Conservation (phyloP, 1,139 yeast species). For the Suzukiozyma palmioleophila region DNA sequence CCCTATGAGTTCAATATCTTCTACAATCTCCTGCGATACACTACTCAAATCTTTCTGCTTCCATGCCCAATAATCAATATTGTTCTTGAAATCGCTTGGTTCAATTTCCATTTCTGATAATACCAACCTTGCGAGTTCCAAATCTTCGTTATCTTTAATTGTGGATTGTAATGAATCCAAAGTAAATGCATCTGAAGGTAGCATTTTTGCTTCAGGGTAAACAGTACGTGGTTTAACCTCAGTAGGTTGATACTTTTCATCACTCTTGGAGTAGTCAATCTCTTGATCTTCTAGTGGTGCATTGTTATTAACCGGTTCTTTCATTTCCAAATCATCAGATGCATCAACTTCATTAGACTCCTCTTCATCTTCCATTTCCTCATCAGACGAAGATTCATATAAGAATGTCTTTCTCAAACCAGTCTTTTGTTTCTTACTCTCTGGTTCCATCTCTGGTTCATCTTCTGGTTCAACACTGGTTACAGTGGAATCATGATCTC, state of each 20-base stretch:
- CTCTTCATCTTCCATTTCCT: slow-evolving; percentile 18
- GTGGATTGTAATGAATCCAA: slow-evolving; percentile 49
- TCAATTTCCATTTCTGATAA: slow-evolving; percentile 25
- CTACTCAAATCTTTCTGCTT: slow-evolving; percentile 37
- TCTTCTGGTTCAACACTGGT: slow-evolving; percentile 32
- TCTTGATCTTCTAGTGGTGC: slow-evolving; percentile 12
- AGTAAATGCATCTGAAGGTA: slow-evolving; percentile 30
- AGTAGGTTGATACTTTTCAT: slow-evolving; percentile 42
- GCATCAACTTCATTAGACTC: neutral
- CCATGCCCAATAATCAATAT: slow-evolving; percentile 68
- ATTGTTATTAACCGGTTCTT: slow-evolving; percentile 6
- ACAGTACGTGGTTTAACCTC: slow-evolving; percentile 45
- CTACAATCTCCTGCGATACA: slow-evolving; percentile 20
- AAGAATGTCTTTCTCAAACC: slow-evolving; percentile 20
- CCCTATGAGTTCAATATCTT: slow-evolving; percentile 25
- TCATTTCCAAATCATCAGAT: slow-evolving; percentile 6
- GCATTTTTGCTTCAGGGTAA: slow-evolving; percentile 36
- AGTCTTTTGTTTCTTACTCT: slow-evolving; percentile 19
- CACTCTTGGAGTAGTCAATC: slow-evolving; percentile 24
- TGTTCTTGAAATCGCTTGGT: slow-evolving; percentile 26
- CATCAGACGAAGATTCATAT: slow-evolving; percentile 31
- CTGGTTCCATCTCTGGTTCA: slow-evolving; percentile 18
- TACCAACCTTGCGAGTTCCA: slow-evolving; percentile 45
- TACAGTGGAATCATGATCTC: slow-evolving; percentile 22
- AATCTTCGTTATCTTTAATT: slow-evolving; percentile 74